A percentile compares a stretch with the other conserved stretches of the same genome.
These are phyloP conservation scores for Drosera spatulata DNA, from an alignment of 179 eudicot genomes.

Conservation along the genomic window DNA sequence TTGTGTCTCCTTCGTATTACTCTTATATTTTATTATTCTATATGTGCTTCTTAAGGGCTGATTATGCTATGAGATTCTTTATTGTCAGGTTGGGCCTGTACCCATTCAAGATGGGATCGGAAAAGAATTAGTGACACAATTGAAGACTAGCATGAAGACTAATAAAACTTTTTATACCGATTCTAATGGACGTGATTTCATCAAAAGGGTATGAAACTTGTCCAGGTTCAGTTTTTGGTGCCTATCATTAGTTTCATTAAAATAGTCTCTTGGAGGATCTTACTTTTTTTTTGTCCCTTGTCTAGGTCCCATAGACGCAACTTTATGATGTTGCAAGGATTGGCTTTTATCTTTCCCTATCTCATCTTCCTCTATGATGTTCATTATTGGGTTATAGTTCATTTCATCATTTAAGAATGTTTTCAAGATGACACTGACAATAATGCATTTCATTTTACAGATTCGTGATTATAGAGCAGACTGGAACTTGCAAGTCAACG, in stretches of 20 bases:
- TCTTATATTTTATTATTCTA: neutral
- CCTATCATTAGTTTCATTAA: neutral
- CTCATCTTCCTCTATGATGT: neutral
- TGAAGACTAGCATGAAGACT: slow-evolving; percentile 47
- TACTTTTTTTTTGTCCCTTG: neutral
- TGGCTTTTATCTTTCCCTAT: neutral
- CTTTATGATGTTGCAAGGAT: neutral
- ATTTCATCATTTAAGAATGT: too few relatives aligned
- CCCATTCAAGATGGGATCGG: slow-evolving; percentile 82
- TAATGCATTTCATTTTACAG: slow-evolving; percentile 27
- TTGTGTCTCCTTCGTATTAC: neutral
- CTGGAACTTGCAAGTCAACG: slow-evolving; percentile 72
- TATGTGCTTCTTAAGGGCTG: too few relatives aligned
- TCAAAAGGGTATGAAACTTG: slow-evolving; percentile 54
- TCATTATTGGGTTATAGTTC: too few relatives aligned
- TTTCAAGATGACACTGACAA: neutral
- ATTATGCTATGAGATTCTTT: neutral
- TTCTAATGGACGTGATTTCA: slow-evolving; percentile 89
- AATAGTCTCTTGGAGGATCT: neutral
- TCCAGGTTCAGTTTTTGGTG: too few relatives aligned
- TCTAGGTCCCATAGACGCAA: neutral
- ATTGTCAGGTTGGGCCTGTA: slow-evolving; percentile 80
- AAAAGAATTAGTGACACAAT: slow-evolving; percentile 60
- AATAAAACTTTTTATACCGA: slow-evolving; percentile 78
- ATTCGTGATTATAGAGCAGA: slow-evolving; percentile 75